A percentile compares a stretch with the other conserved stretches of the same genome.
These are phyloP conservation scores for Psidium guajava DNA, from an alignment of 345 rosid species.

Conservation along the genomic window DNA sequence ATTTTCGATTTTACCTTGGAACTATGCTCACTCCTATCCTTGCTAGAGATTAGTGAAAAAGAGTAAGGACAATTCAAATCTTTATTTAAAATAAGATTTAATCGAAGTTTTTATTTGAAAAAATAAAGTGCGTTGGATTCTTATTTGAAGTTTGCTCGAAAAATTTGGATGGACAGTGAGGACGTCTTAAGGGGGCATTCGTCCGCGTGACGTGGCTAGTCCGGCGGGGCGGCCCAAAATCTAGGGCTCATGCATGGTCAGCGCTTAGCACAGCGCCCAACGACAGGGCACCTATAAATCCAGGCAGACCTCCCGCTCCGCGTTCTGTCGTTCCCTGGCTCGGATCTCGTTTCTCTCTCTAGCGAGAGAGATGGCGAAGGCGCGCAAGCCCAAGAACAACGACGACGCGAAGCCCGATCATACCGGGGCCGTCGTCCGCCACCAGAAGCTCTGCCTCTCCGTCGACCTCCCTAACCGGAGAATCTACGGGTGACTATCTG, in stretches of 20 bases:
- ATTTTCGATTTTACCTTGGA: too few relatives aligned
- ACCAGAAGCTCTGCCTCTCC: conserved; percentile 92
- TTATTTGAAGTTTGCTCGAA: too few relatives aligned
- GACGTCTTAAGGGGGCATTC: neutral
- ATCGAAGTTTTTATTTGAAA: too few relatives aligned
- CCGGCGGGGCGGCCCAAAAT: neutral
- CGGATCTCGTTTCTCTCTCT: neutral
- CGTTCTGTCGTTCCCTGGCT: neutral
- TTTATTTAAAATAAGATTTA: too few relatives aligned
- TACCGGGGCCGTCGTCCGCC: conserved; percentile 65
- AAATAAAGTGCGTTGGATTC: too few relatives aligned
- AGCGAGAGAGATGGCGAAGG: conserved; percentile 56
- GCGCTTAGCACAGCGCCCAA: neutral
- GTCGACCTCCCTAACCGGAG: conserved; percentile 57
- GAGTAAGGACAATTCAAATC: too few relatives aligned
- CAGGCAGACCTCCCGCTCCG: accelerated
- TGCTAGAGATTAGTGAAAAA: too few relatives aligned
- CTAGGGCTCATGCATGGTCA: neutral
- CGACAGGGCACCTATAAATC: neutral
- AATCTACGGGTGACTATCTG: conserved; percentile 57
- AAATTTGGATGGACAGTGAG: neutral
- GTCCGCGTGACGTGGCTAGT: neutral
- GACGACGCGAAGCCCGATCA: conserved; percentile 57
- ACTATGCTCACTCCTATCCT: too few relatives aligned
- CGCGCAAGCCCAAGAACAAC: conserved; percentile 71